Base-by-base conservation (phyloP, 2,329 filamentous ascomycete species). In the Xylariaceae sp. region DNA sequence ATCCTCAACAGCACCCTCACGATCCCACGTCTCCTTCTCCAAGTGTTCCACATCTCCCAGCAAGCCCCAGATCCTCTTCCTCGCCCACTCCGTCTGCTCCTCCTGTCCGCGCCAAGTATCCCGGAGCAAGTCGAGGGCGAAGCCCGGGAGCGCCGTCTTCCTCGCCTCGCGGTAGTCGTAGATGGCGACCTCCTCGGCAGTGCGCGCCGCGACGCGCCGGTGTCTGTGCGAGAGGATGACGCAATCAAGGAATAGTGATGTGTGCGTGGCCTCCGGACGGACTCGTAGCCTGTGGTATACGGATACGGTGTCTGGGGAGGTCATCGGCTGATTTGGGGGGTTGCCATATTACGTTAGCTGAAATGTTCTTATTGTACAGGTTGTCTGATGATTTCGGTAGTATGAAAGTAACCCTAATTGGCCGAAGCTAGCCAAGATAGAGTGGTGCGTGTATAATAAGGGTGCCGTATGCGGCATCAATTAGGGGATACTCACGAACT, bases 291-390 rank as follows among this genome's bases (percentile, higher is more conserved):
- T 93, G 75, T 96, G 92, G 67, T 94, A 89, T 17, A 95, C 91
- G 0, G 89, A 92, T 60, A 96, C 85, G 45, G 84, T 83, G 73
- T 96, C 92, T 0, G 92, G 92, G 73, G 85, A 96, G 29, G 82
- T 88, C 84, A 96, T 88, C 14, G 92, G 91, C 90, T 92, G 63
- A 28, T n/a, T n/a, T 3, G 9, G 19, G 14, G 28, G 24, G 31
- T 39, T 29, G 6, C 8, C 9, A 19, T 36, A 5, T 41, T 5
- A 29, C 4, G 19, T 63, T 57, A 57, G 51, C 39, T 45, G 19
- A 8, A 26, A 24, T 29, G 3, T 29, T 39, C 3, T 19, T 12
- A 2, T n/a, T 39, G 16, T 19, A 28, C 16, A 28, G 11, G 44
- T 44, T 34, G 23, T 36, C 6, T 41, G 29, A 11, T 1, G 43